phyloP scores from a whole-genome alignment of 2,329 filamentous ascomycete genomes.

The Stachybotrys elegans region DNA sequence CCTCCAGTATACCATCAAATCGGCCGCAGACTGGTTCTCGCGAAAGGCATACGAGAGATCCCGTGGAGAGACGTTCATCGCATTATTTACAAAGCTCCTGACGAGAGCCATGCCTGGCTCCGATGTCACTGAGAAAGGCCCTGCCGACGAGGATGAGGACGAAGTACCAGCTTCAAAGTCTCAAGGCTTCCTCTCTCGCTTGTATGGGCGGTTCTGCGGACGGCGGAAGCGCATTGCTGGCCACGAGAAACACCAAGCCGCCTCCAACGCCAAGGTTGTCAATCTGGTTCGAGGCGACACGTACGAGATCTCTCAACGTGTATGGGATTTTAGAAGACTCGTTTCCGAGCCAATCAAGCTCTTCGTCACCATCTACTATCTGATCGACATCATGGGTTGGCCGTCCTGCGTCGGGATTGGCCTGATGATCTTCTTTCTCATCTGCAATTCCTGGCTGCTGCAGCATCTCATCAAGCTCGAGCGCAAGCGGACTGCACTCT shows the following conservation, averaged over 20 bases:
- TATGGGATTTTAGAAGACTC: slow-evolving; percentile 81
- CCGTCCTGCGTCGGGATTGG: slow-evolving; percentile 70
- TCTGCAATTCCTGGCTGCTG: slow-evolving; percentile 64
- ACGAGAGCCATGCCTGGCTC: slow-evolving; percentile 33
- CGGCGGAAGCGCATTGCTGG: slow-evolving; percentile 11
- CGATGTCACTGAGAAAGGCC: slow-evolving; percentile 29
- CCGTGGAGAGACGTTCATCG: slow-evolving; percentile 59
- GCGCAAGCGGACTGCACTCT: slow-evolving; percentile 63
- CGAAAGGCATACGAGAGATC: slow-evolving; percentile 79
- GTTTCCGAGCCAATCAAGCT: slow-evolving; percentile 72
- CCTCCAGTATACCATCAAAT: slow-evolving; percentile 28
- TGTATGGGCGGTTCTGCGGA: slow-evolving; percentile 15
- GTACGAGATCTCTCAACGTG: slow-evolving; percentile 76
- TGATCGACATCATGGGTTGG: slow-evolving; percentile 73
- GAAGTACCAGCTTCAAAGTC: not conserved
- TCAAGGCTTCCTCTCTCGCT: slow-evolving; percentile 5
- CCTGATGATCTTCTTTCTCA: slow-evolving; percentile 64
- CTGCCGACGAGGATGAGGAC: slow-evolving; percentile 10
- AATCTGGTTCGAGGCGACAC: slow-evolving; percentile 81
- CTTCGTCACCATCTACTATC: slow-evolving; percentile 58
- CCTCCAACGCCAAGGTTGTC: slow-evolving; percentile 85
- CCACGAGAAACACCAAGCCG: slow-evolving; percentile 40
- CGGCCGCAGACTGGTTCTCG: slow-evolving; percentile 65
- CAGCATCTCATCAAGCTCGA: slow-evolving; percentile 64
- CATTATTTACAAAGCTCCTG: slow-evolving; percentile 30